phyloP scores from a whole-genome alignment of 2,329 filamentous ascomycete genomes.

The Didymosphaeria variabile region DNA sequence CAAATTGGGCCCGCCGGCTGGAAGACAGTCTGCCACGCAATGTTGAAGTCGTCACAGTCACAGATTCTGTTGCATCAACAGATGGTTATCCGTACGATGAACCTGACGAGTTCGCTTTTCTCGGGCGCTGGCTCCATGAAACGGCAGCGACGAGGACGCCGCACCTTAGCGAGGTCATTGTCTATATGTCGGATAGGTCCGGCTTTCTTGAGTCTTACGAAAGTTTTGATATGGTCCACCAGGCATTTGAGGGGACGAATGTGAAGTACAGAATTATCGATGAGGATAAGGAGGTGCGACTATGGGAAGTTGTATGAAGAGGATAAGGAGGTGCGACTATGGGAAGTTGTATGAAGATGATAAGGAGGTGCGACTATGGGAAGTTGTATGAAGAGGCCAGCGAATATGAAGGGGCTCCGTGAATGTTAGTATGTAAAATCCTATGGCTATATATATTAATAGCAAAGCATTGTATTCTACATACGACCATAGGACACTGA shows the following conservation, averaged over 20 bases:
- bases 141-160: conserved; percentile 11
- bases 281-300: not conserved
- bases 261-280: conserved; percentile 8
- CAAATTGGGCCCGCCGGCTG: conserved; percentile 1
- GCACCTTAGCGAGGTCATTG: conserved; percentile 1
- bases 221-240: not conserved
- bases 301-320: conserved; percentile 6
- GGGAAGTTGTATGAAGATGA: conserved; percentile 5
- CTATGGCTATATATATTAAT: too few relatives aligned
- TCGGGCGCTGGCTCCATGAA: conserved; percentile 1
- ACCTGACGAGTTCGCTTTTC: not conserved
- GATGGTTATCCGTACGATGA: conserved; percentile 8
- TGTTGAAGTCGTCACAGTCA: conserved; percentile 13
- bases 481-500: too few relatives aligned
- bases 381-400: conserved; percentile 6
- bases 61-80: not conserved
- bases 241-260: conserved; percentile 8
- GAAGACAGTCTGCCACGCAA: conserved; percentile 13
- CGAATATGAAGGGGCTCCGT: too few relatives aligned
- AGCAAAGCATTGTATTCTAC: too few relatives aligned
- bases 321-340: not conserved
- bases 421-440: too few relatives aligned
- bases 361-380: conserved; percentile 2
- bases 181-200: not conserved
- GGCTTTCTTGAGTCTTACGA: not conserved